These are phyloP conservation scores for Tuber aestivum DNA, from an alignment of 495 filamentous ascomycete species.

Conservation along the genomic window DNA sequence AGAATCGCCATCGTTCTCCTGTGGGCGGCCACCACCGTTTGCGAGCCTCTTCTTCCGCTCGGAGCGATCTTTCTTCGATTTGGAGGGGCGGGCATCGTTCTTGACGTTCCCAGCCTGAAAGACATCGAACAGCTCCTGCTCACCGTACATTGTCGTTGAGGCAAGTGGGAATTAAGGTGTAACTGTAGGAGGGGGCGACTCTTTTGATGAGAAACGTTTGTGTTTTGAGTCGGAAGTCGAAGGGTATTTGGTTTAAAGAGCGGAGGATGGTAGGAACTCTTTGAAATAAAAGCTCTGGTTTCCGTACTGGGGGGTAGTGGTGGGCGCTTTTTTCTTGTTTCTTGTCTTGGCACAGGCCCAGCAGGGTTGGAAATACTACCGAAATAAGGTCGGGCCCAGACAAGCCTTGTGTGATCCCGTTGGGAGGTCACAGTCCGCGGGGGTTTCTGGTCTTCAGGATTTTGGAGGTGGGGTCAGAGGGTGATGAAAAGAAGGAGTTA, in stretches of 20 bases:
- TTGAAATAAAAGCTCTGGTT: slow-evolving; percentile 1
- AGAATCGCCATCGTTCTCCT: slow-evolving; percentile 52
- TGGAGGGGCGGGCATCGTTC: slow-evolving; percentile 43
- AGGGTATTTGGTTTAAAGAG: neutral
- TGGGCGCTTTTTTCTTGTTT: slow-evolving; percentile 1
- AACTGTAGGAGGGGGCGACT: neutral
- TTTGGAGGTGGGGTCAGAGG: neutral
- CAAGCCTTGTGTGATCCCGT: neutral
- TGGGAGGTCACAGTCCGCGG: neutral
- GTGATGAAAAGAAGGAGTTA: neutral
- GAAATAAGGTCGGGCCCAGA: slow-evolving; percentile 3
- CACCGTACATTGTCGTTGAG: slow-evolving; percentile 34
- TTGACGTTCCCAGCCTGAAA: slow-evolving; percentile 63
- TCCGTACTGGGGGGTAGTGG: neutral
- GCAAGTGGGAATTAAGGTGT: neutral
- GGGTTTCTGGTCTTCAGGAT: neutral
- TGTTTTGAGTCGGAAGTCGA: neutral
- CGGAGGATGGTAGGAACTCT: neutral
- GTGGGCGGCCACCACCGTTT: slow-evolving; percentile 54
- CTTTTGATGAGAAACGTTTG: neutral
- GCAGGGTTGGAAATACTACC: neutral
- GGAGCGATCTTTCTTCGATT: slow-evolving; percentile 48
- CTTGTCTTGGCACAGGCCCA: neutral
- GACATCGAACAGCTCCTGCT: slow-evolving; percentile 75
- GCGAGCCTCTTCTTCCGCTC: slow-evolving; percentile 77